A percentile compares a stretch with the other conserved stretches of the same genome.
Evolutionary conservation across 1,139 yeast species (phyloP).

Genomic region (Oligophagozyma castellii): DNA sequence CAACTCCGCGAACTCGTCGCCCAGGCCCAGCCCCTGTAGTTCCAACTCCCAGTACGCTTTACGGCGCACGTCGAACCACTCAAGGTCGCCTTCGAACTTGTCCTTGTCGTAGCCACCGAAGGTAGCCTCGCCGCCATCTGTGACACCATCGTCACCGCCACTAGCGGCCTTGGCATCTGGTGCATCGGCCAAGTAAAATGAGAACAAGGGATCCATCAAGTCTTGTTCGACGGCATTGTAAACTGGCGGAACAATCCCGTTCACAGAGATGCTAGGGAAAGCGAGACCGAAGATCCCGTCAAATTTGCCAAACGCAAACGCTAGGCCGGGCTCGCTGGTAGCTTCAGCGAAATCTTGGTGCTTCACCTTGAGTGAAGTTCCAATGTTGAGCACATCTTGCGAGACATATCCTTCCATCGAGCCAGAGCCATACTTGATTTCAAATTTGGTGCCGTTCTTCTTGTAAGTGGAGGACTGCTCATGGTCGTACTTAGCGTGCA

Average conservation of each 20-base stretch:
- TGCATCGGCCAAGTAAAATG: constrained; percentile 79
- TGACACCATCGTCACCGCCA: constrained; percentile 6
- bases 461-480: constrained; percentile 64
- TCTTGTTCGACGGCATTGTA: constrained; percentile 78
- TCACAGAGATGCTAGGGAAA: constrained; percentile 78
- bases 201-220: constrained; percentile 70
- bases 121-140: constrained; percentile 58
- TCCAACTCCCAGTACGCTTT: constrained; percentile 99
- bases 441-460: constrained; percentile 73
- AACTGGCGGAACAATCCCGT: constrained; percentile 82
- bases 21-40: constrained; percentile 79
- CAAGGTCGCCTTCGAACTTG: constrained; percentile 65
- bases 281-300: constrained; percentile 96
- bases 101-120: constrained; percentile 84
- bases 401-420: constrained; percentile 84
- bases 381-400: constrained; percentile 65
- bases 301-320: constrained; percentile 95
- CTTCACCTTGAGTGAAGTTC: constrained; percentile 73
- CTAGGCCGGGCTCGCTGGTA: constrained; percentile 91
- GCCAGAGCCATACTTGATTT: constrained; percentile 86
- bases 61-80: constrained; percentile 96
- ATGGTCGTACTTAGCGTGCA: constrained; percentile 84
- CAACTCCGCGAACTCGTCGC: constrained; percentile 72
- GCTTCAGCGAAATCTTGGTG: constrained; percentile 94
- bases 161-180: constrained; percentile 32